Conservation (phyloP, 2,329 filamentous ascomycete species). For the Diaporthe citrichinensis region DNA sequence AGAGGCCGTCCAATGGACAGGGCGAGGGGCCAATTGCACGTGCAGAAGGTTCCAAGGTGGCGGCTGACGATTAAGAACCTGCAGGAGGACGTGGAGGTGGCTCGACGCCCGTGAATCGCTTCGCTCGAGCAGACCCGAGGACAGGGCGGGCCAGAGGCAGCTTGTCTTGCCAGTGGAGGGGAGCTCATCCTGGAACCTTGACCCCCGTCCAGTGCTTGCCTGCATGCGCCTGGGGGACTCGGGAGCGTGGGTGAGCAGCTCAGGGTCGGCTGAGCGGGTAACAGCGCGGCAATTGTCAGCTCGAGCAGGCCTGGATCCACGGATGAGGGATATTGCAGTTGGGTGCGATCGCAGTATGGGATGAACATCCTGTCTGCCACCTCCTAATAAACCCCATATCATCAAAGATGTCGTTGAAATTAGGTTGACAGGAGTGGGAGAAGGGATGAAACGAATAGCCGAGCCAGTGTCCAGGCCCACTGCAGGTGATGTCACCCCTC, state of each 20-base stretch:
- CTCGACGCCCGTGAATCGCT: constrained; percentile 10
- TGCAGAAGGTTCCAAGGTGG: constrained; percentile 35
- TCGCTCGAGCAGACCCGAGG: background rate
- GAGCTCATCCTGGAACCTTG: constrained; percentile 12
- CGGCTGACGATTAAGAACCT: constrained; percentile 30
- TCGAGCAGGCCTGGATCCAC: background rate
- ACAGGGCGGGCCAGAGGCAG: background rate
- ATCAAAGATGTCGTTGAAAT: constrained; percentile 23
- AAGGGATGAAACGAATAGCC: constrained; percentile 27
- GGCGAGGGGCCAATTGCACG: constrained; percentile 18
- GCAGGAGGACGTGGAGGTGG: constrained; percentile 26
- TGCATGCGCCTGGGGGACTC: background rate
- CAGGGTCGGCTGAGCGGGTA: constrained; percentile 8
- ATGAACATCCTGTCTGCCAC: constrained; percentile 2
- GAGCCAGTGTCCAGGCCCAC: constrained; percentile 7
- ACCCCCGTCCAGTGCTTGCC: constrained; percentile 11
- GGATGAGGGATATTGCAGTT: background rate
- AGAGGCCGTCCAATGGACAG: constrained; percentile 32
- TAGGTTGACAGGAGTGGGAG: constrained; percentile 16
- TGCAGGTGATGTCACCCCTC: constrained; percentile 31
- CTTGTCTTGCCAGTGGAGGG: background rate
- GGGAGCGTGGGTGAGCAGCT: background rate
- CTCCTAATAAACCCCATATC: no score
- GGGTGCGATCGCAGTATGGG: background rate
- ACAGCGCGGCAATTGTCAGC: constrained; percentile 1